Evolutionary conservation across 257 asterid species (phyloP), one percentile per base, ranked within the genome.

Genomic region (Sherardia arvensis): DNA sequence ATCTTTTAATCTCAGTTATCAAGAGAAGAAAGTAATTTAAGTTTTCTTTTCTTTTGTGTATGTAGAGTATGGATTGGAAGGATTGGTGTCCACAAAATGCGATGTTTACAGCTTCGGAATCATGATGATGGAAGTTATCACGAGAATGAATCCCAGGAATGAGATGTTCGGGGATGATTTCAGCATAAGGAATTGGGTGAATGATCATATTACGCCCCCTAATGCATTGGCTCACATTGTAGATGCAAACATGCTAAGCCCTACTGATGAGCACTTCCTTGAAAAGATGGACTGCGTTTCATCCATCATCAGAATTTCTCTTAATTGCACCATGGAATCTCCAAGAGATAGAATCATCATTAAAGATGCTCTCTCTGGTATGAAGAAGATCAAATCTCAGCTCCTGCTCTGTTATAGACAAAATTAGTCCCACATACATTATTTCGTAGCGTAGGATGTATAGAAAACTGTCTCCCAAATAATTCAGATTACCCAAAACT

Each of bases 111-210:
- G 61, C 11, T 56, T 25, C 17, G 61, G 38, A 15, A 56, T 56
- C 38, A 56, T 56, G 38, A 26, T 12, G 38, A 56, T 26, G 20
- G 61, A 56, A 28, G 61, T 56, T 28, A 14, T 27, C 36, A 56
- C 38, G 0, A 26, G 38, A 56, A 56, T 14, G 32, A 54, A 25
- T 54, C 30, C 61, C 22, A 27, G 27, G 22, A 8, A 28, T 12
- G 38, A 56, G 23, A 56, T 56, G 21, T 27, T 56, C 27, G 61
- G 64, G 7, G 64, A 59, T 27, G 36, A 34, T 59, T 59, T 59
- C 28, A 59, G 64, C 30, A 5, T 58, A 8, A 58, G 25, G 62
- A 58, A n/a, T 17, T 58, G 40, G 62, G 62, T 58, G 62, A 15
- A 28, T 2, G 62, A 28, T 15, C n/a, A 5, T 27, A 58, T 58